phyloP scores from a whole-genome alignment of 768 basidiomycete genomes.

The Fomitopsis pulvina region DNA sequence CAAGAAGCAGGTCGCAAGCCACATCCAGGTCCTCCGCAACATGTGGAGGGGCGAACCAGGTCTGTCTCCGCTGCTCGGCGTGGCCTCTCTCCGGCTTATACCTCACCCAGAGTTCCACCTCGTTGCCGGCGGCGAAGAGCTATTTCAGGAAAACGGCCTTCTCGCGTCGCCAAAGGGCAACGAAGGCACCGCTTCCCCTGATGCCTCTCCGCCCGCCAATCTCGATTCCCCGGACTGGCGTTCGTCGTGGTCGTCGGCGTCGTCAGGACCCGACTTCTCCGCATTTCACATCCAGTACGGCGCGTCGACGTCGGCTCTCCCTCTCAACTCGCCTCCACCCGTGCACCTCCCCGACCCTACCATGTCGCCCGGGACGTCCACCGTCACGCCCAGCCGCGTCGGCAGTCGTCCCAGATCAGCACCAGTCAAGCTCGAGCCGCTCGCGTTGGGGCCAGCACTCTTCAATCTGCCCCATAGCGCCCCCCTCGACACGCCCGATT shows the following conservation, averaged over 20 bases:
- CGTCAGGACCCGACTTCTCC: constrained; percentile 22
- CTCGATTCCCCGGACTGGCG: constrained; percentile 11
- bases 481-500: constrained; percentile 11
- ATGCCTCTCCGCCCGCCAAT: constrained; percentile 2
- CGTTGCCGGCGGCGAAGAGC: constrained; percentile 76
- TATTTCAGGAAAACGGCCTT: constrained; percentile 38
- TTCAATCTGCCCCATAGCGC: constrained; percentile 18
- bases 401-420: constrained; percentile 6
- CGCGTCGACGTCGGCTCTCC: not conserved
- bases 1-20: constrained; percentile 88
- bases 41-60: constrained; percentile 87
- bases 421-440: constrained; percentile 22
- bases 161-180: constrained; percentile 31
- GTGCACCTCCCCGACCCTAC: not conserved
- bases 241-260: constrained; percentile 21
- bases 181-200: constrained; percentile 6
- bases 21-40: constrained; percentile 78
- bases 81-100: constrained; percentile 8
- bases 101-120: constrained; percentile 57
- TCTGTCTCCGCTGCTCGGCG: constrained; percentile 22
- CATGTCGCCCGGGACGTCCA: constrained; percentile 5
- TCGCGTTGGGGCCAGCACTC: constrained; percentile 18
- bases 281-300: not conserved
- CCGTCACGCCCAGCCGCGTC: constrained; percentile 10
- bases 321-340: not conserved